Evolutionary conservation across 1,139 yeast genomes (phyloP), one percentile per base, ranked within the genome.

Genomic region (Protomyces arabidopsidicola): DNA sequence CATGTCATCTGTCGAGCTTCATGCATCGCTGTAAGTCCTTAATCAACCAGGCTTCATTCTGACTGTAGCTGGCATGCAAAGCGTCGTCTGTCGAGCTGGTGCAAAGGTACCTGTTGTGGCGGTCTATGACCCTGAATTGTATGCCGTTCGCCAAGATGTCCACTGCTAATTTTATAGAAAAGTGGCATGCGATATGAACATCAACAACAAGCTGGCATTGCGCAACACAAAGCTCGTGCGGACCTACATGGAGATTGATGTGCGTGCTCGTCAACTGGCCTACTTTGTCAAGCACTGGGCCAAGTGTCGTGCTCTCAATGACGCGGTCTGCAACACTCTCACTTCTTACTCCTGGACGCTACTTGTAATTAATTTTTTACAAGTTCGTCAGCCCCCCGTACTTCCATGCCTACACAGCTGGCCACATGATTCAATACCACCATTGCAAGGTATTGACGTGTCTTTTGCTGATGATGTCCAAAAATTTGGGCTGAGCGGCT

Each of bases 301-400:
- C n/a, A 68, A 69, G 52, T 66, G 66, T 45, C 69, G 72, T n/a
- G 65, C 48, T 22, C 63, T 70, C 22, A 70, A 70, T 48, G 71
- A 70, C 38, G 72, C 72, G 8, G 62, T 58, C 14, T 58, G 56
- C 42, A 58, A 58, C 52, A 70, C 72, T 14, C 60, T 70, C 27
- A 67, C 71, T 22, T 69, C 71, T n/a, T 70, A 70, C 52, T 69
- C 72, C 20, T 69, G 72, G 71, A 67, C 69, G 4, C 67, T 72
- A 45, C 56, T 70, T 65, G 67, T 70, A 52, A 67, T 70, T 53
- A 70, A 69, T 52, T 70, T 68, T 59, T 63, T 70, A 27, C 72
- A 70, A 53, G 59, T 65, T 38, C 67, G 70, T 9, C 55, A 57
- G 24, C 69, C 70, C 8, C 71, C 72, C 9, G 55, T 70, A 18